Evolutionary conservation across 78 protist species (phyloP).

Genomic region (slime mould (Dictyostelium discoideum)): dicty_2.7 NC_007091.3:752001-752500

Average conservation of each 20-base stretch:
- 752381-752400: conserved; percentile 92
- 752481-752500: conserved; percentile 97
- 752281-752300: neutral
- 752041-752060: conserved; percentile 98
- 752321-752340: conserved; percentile 85
- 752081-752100: conserved; percentile 97
- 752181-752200: conserved; percentile 98
- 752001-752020: conserved; percentile 96
- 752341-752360: conserved; percentile 97
- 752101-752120: conserved; percentile 99
- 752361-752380: conserved; percentile 94
- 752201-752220: conserved; percentile 87
- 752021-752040: conserved; percentile 97
- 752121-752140: conserved; percentile 99
- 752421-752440: conserved; percentile 94
- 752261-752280: conserved; percentile 75
- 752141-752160: conserved; percentile 98
- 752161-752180: conserved; percentile 97
- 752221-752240: conserved; percentile 93
- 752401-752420: conserved; percentile 97
- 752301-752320: neutral
- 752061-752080: conserved; percentile 99
- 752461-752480: conserved; percentile 97
- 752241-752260: conserved; percentile 98
- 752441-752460: conserved; percentile 97